Evolutionary conservation across 108 stramenopile genomes (phyloP).

Genomic region (Skeletonema tropicum): DNA sequence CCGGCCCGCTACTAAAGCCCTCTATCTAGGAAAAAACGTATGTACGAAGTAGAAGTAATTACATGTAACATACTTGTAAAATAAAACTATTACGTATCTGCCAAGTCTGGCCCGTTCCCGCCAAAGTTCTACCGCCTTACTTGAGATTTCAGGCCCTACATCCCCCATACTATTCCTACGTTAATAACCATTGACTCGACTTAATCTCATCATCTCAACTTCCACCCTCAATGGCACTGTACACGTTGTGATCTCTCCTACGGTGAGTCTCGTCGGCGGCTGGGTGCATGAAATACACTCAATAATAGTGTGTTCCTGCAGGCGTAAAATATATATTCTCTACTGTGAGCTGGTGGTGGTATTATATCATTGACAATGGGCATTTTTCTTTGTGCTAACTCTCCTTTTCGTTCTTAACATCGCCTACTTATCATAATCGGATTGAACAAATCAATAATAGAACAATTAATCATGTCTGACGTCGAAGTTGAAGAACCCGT

Average conservation of each 20-base stretch:
- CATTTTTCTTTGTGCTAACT: background rate
- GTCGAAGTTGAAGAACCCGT: conserved; percentile 62
- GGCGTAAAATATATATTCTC: background rate
- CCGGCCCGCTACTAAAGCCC: too few relatives aligned
- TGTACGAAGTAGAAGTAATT: background rate
- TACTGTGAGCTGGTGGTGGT: background rate
- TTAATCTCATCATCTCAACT: background rate
- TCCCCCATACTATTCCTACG: background rate
- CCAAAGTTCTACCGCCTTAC: background rate
- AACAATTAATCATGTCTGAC: conserved; percentile 63
- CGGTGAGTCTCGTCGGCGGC: background rate
- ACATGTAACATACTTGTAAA: too few relatives aligned
- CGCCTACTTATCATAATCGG: background rate
- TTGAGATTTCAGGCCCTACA: background rate
- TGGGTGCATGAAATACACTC: background rate
- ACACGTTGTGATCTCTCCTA: conserved; percentile 3
- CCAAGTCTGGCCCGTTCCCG: too few relatives aligned
- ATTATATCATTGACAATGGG: background rate
- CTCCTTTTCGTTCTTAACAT: background rate
- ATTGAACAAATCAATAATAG: conserved; percentile 1
- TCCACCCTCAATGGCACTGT: background rate
- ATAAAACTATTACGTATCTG: background rate
- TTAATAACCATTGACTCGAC: background rate
- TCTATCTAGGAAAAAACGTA: too few relatives aligned
- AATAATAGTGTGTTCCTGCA: background rate